phyloP scores from a whole-genome alignment of 2,329 filamentous ascomycete species.

The Penicillium sp. region DNA sequence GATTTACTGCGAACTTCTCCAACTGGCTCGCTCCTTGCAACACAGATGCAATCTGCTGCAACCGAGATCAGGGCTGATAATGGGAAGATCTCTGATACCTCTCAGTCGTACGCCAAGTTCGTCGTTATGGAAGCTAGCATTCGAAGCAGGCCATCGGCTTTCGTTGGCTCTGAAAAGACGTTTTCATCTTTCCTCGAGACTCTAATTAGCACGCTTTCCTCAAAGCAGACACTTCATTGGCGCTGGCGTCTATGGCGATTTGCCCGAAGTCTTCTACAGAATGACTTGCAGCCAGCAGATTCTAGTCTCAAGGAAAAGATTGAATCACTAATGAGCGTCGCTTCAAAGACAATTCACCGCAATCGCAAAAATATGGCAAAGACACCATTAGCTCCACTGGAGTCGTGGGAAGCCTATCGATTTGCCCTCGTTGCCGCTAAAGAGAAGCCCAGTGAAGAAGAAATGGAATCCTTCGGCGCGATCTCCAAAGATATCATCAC shows the following conservation, averaged over 20 bases:
- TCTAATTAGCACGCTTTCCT: conserved; percentile 27
- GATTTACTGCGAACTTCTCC: conserved; percentile 31
- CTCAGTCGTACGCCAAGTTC: conserved; percentile 32
- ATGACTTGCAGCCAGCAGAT: conserved; percentile 22
- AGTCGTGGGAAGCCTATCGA: conserved; percentile 36
- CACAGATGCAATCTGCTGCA: conserved; percentile 30
- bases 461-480: conserved; percentile 23
- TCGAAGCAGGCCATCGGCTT: conserved; percentile 22
- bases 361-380: conserved; percentile 26
- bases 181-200: conserved; percentile 26
- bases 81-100: conserved; percentile 23
- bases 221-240: conserved; percentile 32
- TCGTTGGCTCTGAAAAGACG: conserved; percentile 20
- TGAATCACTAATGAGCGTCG: conserved; percentile 24
- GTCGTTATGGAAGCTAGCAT: conserved; percentile 35
- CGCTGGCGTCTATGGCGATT: conserved; percentile 41
- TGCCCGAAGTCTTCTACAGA: conserved; percentile 30
- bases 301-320: conserved; percentile 18
- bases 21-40: conserved; percentile 24
- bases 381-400: conserved; percentile 25
- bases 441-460: conserved; percentile 14
- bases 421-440: conserved; percentile 29
- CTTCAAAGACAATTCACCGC: conserved; percentile 27
- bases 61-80: conserved; percentile 24
- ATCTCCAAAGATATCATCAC: conserved; percentile 24